These are phyloP conservation scores for Triticum urartu DNA, from an alignment of 176 grass and related monocot species.

Conservation along the genomic window DNA sequence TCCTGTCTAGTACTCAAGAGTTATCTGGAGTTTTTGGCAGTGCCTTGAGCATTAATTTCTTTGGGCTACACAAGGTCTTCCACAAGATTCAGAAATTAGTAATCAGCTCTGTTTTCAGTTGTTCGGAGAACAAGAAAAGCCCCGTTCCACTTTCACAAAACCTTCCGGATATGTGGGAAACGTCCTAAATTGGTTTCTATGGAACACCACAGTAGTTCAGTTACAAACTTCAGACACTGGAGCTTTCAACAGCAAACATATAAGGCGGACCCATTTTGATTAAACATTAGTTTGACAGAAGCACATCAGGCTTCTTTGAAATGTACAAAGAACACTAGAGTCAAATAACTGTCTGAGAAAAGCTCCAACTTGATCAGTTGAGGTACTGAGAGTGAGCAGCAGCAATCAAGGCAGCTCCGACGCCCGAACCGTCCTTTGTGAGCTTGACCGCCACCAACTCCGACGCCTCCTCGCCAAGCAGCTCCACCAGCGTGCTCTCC, in stretches of 20 bases:
- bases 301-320: background rate
- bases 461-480: constrained; percentile 63
- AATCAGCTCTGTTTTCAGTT: background rate
- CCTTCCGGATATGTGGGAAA: background rate
- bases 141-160: background rate
- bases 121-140: background rate
- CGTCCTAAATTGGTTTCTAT: background rate
- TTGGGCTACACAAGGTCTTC: background rate
- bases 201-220: background rate
- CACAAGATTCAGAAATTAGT: background rate
- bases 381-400: constrained; percentile 59
- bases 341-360: background rate
- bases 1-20: too few species aligned
- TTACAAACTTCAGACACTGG: background rate
- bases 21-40: too few species aligned
- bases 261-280: background rate
- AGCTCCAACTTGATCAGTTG: background rate
- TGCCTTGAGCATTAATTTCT: too few species aligned
- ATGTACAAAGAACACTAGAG: background rate
- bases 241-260: background rate
- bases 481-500: constrained; percentile 60
- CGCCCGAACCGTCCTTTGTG: constrained; percentile 73
- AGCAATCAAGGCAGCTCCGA: constrained; percentile 80
- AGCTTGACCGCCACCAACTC: constrained; percentile 45
- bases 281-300: background rate